Base-by-base conservation (phyloP, 2,329 filamentous ascomycete species). In the Trichothecium roseum region DNA sequence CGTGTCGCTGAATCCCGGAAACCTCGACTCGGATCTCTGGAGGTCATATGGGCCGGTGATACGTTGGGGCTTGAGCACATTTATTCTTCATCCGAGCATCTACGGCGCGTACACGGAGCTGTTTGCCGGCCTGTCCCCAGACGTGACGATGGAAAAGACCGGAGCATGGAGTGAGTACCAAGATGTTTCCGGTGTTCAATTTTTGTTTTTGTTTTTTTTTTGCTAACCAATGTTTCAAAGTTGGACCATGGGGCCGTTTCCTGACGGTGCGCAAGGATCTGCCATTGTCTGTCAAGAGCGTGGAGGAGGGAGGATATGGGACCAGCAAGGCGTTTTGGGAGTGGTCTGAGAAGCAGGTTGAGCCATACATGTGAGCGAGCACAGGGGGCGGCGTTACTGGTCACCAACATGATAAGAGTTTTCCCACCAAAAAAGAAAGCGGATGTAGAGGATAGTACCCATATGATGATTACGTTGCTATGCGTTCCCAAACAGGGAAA, bases 71-170 rank as follows among this genome's bases (percentile, higher is more conserved):
- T 22, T 45, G 18, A 44, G 36, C 27, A 16, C 42, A 5, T 41
- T 44, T 26, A 34, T 44, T 18, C 14, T 45, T 5, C 44, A 52
- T 34, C 48, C 52, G 4, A 12, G 49, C 3, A 43, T 56, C n/a
- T 44, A 58, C 27, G 67, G 66, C 3, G 66, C 65, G 0, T 69
- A 67, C 40, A 69, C 67, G 0, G 59, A 67, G 45, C 48, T 72
- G 2, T 72, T 59, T 40, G 62, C 65, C 5, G 65, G 56, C 0
- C 49, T 67, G 31, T 60, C 63, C 0, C 53, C 56, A 0, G 59
- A 67, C 0, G 52, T 69, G 8, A 64, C 57, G 2, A 31, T 53
- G 2, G 59, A 60, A 24, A 55, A 58, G 16, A 49, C 50, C 2
- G 56, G 58, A 7, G 40, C 39, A 5, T 60, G 54, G 51, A 42